phyloP scores from a whole-genome alignment of 2,329 filamentous ascomycete species.

The Talaromyces sp. region DNA sequence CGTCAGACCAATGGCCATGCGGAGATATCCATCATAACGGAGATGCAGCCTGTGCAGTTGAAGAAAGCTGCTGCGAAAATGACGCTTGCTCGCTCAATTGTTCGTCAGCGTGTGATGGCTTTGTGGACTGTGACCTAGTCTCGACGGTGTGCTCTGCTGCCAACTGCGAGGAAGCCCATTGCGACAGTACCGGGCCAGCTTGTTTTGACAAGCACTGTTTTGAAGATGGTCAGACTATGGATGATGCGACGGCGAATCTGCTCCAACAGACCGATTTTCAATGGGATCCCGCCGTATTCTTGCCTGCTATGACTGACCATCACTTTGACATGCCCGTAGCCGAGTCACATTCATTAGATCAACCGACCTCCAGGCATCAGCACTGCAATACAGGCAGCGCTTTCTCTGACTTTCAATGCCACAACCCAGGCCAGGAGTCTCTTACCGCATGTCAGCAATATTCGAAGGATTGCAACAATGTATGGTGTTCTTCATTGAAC shows the following conservation, averaged over 20 bases:
- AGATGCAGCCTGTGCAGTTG: constrained; percentile 29
- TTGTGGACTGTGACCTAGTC: constrained; percentile 40
- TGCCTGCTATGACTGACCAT: constrained; percentile 26
- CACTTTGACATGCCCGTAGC: constrained; percentile 11
- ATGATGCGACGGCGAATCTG: constrained; percentile 34
- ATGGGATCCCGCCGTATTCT: constrained; percentile 30
- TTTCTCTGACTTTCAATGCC: constrained; percentile 10
- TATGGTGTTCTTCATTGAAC: constrained; percentile 27
- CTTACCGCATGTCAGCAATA: constrained; percentile 23
- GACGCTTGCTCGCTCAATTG: constrained; percentile 41
- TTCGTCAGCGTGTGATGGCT: constrained; percentile 43
- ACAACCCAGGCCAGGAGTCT: constrained; percentile 11
- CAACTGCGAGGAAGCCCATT: constrained; percentile 30
- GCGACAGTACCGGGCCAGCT: constrained; percentile 32
- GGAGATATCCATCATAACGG: constrained; percentile 30
- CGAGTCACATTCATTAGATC: constrained; percentile 8
- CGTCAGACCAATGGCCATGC: constrained; percentile 33
- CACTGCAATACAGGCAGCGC: neutral
- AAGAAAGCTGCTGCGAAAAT: constrained; percentile 41
- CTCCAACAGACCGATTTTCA: constrained; percentile 33
- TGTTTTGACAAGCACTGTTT: constrained; percentile 44
- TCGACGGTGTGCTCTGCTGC: constrained; percentile 37
- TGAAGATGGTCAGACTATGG: constrained; percentile 25
- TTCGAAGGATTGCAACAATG: constrained; percentile 31
- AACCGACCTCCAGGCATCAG: neutral